phyloP scores from a whole-genome alignment of 2,329 filamentous ascomycete species.

The Zasmidium angulare region DNA sequence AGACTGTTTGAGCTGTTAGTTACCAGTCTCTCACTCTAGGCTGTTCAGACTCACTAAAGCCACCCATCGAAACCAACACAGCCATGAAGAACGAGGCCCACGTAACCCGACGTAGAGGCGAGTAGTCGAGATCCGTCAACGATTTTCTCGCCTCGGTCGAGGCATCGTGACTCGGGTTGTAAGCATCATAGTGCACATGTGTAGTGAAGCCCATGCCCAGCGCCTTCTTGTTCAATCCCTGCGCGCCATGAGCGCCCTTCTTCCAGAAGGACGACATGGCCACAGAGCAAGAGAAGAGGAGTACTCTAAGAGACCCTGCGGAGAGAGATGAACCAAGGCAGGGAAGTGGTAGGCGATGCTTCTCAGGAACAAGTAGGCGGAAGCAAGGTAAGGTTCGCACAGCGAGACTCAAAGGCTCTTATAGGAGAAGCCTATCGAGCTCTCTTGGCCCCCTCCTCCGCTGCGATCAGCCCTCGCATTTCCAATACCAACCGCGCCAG shows the following conservation, averaged over 20 bases:
- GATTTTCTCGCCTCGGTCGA: conserved; percentile 13
- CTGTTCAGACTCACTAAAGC: conserved; percentile 34
- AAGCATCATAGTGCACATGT: conserved; percentile 17
- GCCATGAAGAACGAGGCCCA: conserved; percentile 33
- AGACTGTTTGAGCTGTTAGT: conserved; percentile 4
- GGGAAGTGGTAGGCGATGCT: not conserved
- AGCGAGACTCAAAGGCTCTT: not conserved
- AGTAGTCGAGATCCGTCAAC: conserved; percentile 17
- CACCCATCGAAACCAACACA: conserved; percentile 37
- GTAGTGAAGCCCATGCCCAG: conserved; percentile 6
- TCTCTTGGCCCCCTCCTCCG: not conserved
- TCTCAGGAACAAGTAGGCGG: not conserved
- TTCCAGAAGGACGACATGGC: not conserved
- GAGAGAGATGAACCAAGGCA: not conserved
- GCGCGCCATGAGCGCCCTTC: not conserved
- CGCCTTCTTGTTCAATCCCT: not conserved
- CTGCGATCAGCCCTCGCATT: too few relatives aligned
- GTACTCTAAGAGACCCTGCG: not conserved
- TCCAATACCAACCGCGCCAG: too few relatives aligned
- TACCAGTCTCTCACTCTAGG: conserved; percentile 10
- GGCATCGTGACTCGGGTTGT: conserved; percentile 10
- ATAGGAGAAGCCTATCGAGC: not conserved
- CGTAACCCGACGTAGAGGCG: conserved; percentile 16
- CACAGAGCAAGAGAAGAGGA: too few relatives aligned
- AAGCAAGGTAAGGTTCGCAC: conserved; percentile 2